Evolutionary conservation across 345 rosid species (phyloP).

Genomic region (Gossypium rotundifolium): DNA sequence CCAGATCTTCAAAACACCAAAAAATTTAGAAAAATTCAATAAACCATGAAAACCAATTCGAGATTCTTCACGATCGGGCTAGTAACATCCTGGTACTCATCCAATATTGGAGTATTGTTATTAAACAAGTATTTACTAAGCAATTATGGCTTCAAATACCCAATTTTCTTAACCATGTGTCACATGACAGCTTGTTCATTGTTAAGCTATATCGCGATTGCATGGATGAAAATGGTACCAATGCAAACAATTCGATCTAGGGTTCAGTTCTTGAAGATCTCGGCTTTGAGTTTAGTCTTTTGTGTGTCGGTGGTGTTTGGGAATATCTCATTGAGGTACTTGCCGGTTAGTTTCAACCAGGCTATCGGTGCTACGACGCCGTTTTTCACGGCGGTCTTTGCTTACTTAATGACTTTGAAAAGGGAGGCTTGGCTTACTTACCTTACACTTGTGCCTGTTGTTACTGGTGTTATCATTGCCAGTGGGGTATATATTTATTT

Average conservation of each 20-base stretch:
- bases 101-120: conserved; percentile 61
- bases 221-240: conserved; percentile 1
- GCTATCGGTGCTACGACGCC: conserved; percentile 99
- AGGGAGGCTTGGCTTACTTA: conserved; percentile 1
- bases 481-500: conserved; percentile 62
- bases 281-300: conserved; percentile 3
- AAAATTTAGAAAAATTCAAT: neutral
- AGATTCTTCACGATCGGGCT: conserved; percentile 81
- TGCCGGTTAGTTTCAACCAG: conserved; percentile 91
- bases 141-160: conserved; percentile 96
- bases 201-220: conserved; percentile 71
- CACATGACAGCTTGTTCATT: conserved; percentile 98
- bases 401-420: neutral
- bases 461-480: conserved; percentile 28
- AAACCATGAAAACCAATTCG: conserved; percentile 40
- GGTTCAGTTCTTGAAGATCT: neutral
- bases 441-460: neutral
- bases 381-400: neutral
- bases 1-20: neutral
- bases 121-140: conserved; percentile 76
- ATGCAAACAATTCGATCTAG: neutral
- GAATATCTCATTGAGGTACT: conserved; percentile 68
- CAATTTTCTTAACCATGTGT: conserved; percentile 97
- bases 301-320: conserved; percentile 97
- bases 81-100: conserved; percentile 82